Evolutionary conservation across 495 filamentous ascomycete genomes (phyloP), one percentile per base, ranked within the genome.

Genomic region (Neurospora cerealis): DNA sequence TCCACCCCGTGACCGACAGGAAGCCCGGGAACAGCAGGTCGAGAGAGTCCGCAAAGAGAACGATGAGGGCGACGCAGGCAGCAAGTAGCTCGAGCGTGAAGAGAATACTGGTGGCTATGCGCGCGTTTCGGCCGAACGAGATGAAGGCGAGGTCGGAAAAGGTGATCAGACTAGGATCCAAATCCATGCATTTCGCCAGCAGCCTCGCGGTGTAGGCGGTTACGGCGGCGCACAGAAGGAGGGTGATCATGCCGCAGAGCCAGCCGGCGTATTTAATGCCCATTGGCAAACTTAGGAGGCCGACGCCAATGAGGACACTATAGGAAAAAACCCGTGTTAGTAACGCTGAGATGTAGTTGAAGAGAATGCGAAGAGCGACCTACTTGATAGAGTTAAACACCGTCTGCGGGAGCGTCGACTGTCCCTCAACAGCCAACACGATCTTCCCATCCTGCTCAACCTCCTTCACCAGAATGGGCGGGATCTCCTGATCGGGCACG

Each of bases 91-190:
- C 96, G 42, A 98, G 76, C 3, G 90, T 92, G 83, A 99, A 98
- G 7, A 99, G 85, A 32, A 97, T 82, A 72, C 93, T 94, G 6
- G 92, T 95, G 37, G 90, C 86, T 39, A 97, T 83, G 44, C 96
- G 91, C 38, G 93, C 94, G 69, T 87, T 88, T 17, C 89, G 87
- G n/a, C 96, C 96, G 79, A 96, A 99, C 70, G 93, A 94, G 74
- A 97, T 90, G 80, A 91, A 97, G 32, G 95, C 96, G 32, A 99
- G 85, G 79, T 99, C 96, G 34, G 95, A 95, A 83, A 97, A 99
- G 24, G 96, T 97, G 86, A 93, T 85, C 80, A 90, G 82, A 74
- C 84, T 83, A 37, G 85, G 78, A 78, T 97, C 93, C 37, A 93
- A 88, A 79, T 97, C 92, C 80, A 97, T 89, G 81, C 96, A 98